phyloP scores from a whole-genome alignment of 148 eudicot species.

The Chenopodium quinoa region DNA sequence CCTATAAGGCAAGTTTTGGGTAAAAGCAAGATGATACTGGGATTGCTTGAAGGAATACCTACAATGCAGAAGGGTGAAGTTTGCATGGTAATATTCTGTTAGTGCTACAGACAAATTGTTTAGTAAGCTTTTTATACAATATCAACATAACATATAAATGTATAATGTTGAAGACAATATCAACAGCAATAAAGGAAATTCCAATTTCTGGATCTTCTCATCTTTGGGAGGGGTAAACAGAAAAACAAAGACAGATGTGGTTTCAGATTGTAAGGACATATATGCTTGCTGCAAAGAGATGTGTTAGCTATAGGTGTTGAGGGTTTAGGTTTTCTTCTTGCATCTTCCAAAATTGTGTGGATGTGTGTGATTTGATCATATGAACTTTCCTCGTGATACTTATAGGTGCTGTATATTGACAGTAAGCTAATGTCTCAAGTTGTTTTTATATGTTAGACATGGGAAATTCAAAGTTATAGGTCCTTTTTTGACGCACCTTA shows the following conservation, averaged over 20 bases:
- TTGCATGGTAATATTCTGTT: slow-evolving; percentile 61
- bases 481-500: background rate
- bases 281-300: background rate
- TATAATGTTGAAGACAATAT: background rate
- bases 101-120: slow-evolving; percentile 4
- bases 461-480: background rate
- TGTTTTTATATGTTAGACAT: background rate
- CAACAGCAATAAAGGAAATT: background rate
- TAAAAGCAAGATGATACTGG: slow-evolving; percentile 90
- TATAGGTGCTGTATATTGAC: background rate
- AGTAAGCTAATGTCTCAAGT: background rate
- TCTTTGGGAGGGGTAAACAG: background rate
- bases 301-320: background rate
- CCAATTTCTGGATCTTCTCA: too few species aligned
- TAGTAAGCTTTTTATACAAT: background rate
- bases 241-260: background rate
- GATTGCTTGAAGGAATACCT: slow-evolving; percentile 94
- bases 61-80: slow-evolving; percentile 95
- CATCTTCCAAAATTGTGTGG: background rate
- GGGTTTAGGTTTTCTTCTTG: background rate
- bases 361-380: background rate
- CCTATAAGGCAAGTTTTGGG: slow-evolving; percentile 84
- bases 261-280: background rate
- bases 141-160: background rate
- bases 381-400: background rate